Evolutionary conservation across 768 basidiomycete species (phyloP).

Genomic region (Hygrophoropsis aurantiaca): DNA sequence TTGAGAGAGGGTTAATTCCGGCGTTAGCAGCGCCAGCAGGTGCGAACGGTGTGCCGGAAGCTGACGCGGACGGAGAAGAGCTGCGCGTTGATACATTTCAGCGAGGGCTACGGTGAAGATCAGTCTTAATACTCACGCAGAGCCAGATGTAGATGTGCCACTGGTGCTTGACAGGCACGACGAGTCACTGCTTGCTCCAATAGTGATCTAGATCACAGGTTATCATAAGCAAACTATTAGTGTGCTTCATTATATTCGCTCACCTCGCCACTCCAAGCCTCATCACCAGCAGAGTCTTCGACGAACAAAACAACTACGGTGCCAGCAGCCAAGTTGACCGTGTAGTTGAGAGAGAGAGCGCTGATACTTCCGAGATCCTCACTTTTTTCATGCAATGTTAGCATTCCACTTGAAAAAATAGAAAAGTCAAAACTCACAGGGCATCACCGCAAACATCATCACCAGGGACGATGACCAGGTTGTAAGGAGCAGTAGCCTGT

Average conservation of each 20-base stretch:
- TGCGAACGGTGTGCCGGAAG: constrained; percentile 13
- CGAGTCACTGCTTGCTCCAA: constrained; percentile 33
- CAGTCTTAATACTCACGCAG: constrained; percentile 1
- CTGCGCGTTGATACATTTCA: neutral
- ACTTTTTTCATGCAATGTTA: constrained; percentile 33
- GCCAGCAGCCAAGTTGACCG: constrained; percentile 44
- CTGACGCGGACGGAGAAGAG: neutral
- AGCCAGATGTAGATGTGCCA: constrained; percentile 5
- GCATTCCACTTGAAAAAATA: constrained; percentile 1
- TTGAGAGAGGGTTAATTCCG: constrained; percentile 22
- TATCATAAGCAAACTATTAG: neutral
- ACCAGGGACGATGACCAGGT: constrained; percentile 53
- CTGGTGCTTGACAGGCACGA: constrained; percentile 33
- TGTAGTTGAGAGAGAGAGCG: constrained; percentile 41
- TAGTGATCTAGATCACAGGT: constrained; percentile 28
- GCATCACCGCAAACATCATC: constrained; percentile 57
- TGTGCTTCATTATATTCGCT: constrained; percentile 20
- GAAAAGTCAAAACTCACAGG: constrained; percentile 44
- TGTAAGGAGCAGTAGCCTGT: constrained; percentile 48
- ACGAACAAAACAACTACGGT: constrained; percentile 51
- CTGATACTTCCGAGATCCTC: constrained; percentile 58
- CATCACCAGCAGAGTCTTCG: constrained; percentile 49
- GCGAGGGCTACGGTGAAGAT: constrained; percentile 5
- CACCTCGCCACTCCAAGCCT: constrained; percentile 68
- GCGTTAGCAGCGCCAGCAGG: constrained; percentile 34